Base-by-base conservation (phyloP, 2,329 filamentous ascomycete species). In the Alternaria incomplexa region DNA sequence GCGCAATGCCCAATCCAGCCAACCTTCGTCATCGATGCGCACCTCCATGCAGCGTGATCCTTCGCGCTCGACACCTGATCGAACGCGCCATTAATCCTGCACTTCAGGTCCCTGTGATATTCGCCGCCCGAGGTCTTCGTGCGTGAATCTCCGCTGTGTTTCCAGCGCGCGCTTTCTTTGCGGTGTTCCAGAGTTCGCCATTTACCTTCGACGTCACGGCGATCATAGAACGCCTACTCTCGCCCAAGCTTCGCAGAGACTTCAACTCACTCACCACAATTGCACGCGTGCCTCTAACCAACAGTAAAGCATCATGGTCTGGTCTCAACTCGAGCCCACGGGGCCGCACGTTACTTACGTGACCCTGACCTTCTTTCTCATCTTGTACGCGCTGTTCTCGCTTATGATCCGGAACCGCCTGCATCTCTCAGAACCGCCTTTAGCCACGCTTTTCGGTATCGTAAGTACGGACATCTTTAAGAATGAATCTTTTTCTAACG, bases 341-440 rank as follows among this genome's bases (percentile, higher is more conserved):
- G 80, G 80, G 9, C 72, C 83, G 20, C 83, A 85, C 62, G 60
- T 83, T 22, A 80, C 81, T 11, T 85, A 84, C 60, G 66, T 84
- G 20, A 69, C 81, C 10, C 73, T 85, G 5, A 81, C 83, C 0
- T 73, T 72, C 11, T 85, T 85, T 67, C 77, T 85, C 17, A 78
- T 85, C 56, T 69, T 73, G 28, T 85, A 85, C 66, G 80, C 81
- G 1, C 73, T 85, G 10, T 84, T 84, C 71, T 80, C 80, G 9
- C 73, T 78, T 45, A 80, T 83, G 68, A 81, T 85, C 61, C 76
- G 82, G 36, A 84, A 85, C 62, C 78, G 81, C 9, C 74, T 85
- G 3, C 83, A 85, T 64, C 79, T 85, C 15, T 83, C 82, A 11
- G 83, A 85, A 70, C 83, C 83, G 5, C 83, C 83, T 6, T 76